Evolutionary conservation across 495 filamentous ascomycete genomes (phyloP).

Genomic region (Aspergillus taichungensis): DNA sequence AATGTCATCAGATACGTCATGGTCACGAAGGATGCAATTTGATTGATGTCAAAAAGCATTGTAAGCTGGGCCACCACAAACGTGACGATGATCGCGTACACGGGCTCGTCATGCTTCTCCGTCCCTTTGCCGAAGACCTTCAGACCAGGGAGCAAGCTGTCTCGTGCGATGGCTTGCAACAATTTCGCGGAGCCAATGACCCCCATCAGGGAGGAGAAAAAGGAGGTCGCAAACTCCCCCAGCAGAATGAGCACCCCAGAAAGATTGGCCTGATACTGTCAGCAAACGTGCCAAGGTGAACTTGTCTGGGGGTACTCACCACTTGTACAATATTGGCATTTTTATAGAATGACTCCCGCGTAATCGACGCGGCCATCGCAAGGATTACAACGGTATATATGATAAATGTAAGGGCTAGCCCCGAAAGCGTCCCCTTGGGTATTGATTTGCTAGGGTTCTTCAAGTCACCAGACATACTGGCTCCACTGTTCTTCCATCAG

Average conservation of each 20-base stretch:
- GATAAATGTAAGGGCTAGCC: constrained; percentile 65
- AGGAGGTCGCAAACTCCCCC: constrained; percentile 72
- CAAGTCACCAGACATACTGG: constrained; percentile 84
- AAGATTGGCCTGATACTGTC: constrained; percentile 47
- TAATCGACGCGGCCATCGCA: constrained; percentile 70
- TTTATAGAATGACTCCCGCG: constrained; percentile 61
- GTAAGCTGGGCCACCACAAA: constrained; percentile 69
- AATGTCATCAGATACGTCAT: constrained; percentile 76
- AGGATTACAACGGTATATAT: constrained; percentile 70
- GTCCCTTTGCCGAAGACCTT: constrained; percentile 69
- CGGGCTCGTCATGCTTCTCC: constrained; percentile 64
- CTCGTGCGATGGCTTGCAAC: constrained; percentile 73
- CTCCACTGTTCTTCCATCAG: constrained; percentile 42
- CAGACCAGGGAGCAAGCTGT: constrained; percentile 70
- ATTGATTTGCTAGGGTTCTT: constrained; percentile 78
- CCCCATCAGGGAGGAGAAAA: constrained; percentile 83
- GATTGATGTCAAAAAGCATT: constrained; percentile 78
- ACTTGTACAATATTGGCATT: constrained; percentile 74
- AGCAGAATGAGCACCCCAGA: constrained; percentile 65
- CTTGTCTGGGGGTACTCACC: constrained; percentile 24
- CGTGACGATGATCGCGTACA: constrained; percentile 68
- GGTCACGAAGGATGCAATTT: constrained; percentile 78
- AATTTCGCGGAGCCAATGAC: constrained; percentile 84
- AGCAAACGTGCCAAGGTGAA: constrained; percentile 2
- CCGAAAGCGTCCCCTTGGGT: constrained; percentile 70